These are phyloP conservation scores for Poteriospumella lacustris DNA, from an alignment of 108 stramenopile genomes.

Conservation along the genomic window DNA sequence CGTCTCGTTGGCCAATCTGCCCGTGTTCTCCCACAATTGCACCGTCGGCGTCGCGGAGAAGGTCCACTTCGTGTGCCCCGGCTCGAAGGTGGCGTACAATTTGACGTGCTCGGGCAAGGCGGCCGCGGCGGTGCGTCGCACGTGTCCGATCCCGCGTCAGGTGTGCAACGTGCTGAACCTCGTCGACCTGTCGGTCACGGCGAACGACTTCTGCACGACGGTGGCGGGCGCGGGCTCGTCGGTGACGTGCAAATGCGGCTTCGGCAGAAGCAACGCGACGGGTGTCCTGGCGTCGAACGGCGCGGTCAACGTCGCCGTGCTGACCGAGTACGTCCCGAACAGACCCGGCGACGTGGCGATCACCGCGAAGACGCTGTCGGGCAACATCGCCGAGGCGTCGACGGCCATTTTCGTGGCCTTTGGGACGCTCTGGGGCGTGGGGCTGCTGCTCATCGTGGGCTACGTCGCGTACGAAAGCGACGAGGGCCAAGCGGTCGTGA, in stretches of 20 bases:
- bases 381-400: neutral
- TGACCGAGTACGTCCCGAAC: too few species aligned
- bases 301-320: too few species aligned
- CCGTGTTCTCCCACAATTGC: neutral
- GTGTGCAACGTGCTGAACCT: neutral
- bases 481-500: too few species aligned
- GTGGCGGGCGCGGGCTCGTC: neutral
- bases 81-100: neutral
- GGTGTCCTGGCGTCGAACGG: neutral
- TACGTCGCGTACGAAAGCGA: too few species aligned
- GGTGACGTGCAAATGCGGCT: neutral
- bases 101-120: neutral
- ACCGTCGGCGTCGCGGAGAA: neutral
- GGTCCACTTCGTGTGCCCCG: neutral
- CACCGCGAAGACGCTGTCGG: neutral
- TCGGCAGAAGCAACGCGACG: neutral
- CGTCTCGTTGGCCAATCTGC: neutral
- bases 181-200: too few species aligned
- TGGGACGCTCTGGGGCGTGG: neutral
- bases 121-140: neutral
- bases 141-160: too few species aligned
- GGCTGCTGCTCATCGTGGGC: neutral
- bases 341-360: neutral
- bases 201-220: neutral
- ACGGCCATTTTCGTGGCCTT: neutral